Base-by-base conservation (phyloP, 2,329 filamentous ascomycete genomes). In the Venturia effusa region DNA sequence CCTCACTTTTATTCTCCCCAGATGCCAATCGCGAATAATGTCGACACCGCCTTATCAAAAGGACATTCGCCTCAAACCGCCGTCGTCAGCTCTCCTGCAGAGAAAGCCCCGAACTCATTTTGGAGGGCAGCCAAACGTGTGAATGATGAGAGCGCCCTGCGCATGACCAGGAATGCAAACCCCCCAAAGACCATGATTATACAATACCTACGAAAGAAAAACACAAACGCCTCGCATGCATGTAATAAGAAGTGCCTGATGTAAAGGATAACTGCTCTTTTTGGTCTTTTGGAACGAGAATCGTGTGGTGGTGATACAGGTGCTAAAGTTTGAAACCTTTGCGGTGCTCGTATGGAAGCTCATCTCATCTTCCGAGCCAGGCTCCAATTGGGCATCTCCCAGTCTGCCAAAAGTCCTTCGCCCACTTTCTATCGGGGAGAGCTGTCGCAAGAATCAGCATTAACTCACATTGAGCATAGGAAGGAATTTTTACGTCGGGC, bases 241-340 rank as follows among this genome's bases (percentile, higher is more conserved):
- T 55, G 4, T 24, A 27, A 55, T 55, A 27, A 55, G n/a, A 17
- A 55, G 34, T 24, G 43, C 43, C 51, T 27, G n/a, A 34, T n/a
- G 24, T 27, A 55, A 86, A 66, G 34, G 2, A 41, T 40, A 45
- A 6, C 13, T 22, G 13, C 19, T 61, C 59, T 61, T 61, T 61
- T 61, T 61, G 59, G 40, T 61, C 59, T 55, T 55, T 55, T 55
- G 17, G 27, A 61, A 61, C 30, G 34, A 22, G 27, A 22, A 61
- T 45, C 59, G 40, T 22, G 34, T 27, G 34, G 41, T 41, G 27
- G 22, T 59, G 22, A 15, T 41, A 61, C 40, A 55, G 27, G 27
- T 55, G 27, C 24, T 61, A 34, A 27, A 41, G 17, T 41, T 41
- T 6, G 22, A 24, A 40, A 1, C 3, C 17, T 41, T 61, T 61